Base-by-base conservation (phyloP, 345 rosid genomes). In the Turritis glabra region DNA sequence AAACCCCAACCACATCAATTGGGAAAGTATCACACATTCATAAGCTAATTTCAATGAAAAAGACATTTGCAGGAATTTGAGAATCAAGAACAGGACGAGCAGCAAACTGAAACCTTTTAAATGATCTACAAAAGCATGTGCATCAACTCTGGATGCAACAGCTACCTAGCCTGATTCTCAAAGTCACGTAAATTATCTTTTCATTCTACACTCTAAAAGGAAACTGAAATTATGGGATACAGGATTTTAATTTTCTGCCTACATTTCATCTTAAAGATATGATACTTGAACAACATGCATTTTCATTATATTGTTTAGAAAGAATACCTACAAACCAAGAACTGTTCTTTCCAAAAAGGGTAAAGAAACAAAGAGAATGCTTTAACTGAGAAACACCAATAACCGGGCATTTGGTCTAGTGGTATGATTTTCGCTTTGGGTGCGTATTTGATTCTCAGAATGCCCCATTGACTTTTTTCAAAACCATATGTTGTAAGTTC, bases 341-440 rank as follows among this genome's bases (percentile, higher is more conserved):
- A 26, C 40, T 26, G 12, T 5, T 17, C 17, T 44, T 29, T 26
- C 53, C 4, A 43, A 1, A 44, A 12, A 44, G 35, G 23, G 26
- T 7, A 11, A 44, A 53, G 68, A 27, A 18, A 64, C 54, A 44
- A 43, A 44, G 40, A 27, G 54, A 27, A 60, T 38, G 30, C 0
- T 21, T 6, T 5, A 35, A 33, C 2, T 18, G 5, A 12, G 23
- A 61, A 23, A 40, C 15, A 61, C 22, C 67, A 65, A 65, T 19
- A 33, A 14, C 46, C 2, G 50, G 89, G 88, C 87, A 84, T 84
- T 86, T 84, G 85, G 89, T 86, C 84, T 86, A 87, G 89, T 85
- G 89, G 92, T 82, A 85, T 84, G 91, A 85, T 87, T 86, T 86
- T 87, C 65, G 83, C 89, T 87, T 85, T 80, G 87, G 90, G 88